Evolutionary conservation across 108 stramenopile genomes (phyloP), one percentile per base, ranked within the genome.

Genomic region (Parietichytrium sp.): DNA sequence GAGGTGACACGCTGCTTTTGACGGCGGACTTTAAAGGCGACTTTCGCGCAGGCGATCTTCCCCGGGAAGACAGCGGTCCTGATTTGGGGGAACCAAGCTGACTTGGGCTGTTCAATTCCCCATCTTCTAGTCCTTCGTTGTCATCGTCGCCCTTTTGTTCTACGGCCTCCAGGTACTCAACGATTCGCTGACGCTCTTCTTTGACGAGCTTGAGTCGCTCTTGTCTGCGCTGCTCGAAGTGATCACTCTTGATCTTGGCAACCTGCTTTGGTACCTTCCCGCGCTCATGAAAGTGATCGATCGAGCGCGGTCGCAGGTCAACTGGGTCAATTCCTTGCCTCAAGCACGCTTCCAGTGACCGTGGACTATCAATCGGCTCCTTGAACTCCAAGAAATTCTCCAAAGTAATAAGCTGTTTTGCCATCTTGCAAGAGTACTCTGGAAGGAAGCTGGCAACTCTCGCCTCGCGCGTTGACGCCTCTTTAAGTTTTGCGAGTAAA

Each of bases 221-320:
- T 42, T 72, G 61, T 6, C 61, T 33, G 29, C 61, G 29, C 38
- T 36, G 36, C 42, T 72, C 61, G 61, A 72, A 7, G 42, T 72
- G 61, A 33, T 72, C 61, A 23, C 23, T 33, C 33, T 72, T 72
- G 61, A 72, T 33, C 61, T 72, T 72, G 29, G 61, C 61, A n/a
- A 72, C 61, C 61, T 72, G 36, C 20, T 72, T 72, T 6, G 61
- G 61, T 13, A 72, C 42, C 61, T 72, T 72, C 38, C 61, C 61
- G 33, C 61, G 38, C 25, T 72, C 61, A 27, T 45, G 61, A 27
- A 72, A 72, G 61, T 72, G 38, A 10, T 33, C 38, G 20, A 72
- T 33, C 25, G 10, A n/a, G 16, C 38, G 20, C 20, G 61, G 61
- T 23, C 61, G 61, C 42, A 72, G 61, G 38, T 72, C 61, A 1